These are phyloP conservation scores for Lantana camara DNA, from an alignment of 257 asterid genomes.

Conservation along the genomic window DNA sequence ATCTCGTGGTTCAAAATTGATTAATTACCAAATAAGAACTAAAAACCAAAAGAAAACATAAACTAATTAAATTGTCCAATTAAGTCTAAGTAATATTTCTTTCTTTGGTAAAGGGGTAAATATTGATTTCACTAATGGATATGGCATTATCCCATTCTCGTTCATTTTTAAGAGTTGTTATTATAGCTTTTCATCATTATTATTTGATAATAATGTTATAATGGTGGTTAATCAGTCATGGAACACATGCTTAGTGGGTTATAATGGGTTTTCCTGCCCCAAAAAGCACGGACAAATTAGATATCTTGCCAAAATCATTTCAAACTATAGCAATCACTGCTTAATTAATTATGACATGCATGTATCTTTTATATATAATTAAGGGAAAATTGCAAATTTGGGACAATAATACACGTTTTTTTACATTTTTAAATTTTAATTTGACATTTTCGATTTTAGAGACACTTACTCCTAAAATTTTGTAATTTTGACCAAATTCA, in stretches of 20 bases:
- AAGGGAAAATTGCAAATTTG: too few species aligned
- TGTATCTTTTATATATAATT: too few species aligned
- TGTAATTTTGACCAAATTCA: too few species aligned
- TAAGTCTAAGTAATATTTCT: not conserved
- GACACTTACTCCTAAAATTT: too few species aligned
- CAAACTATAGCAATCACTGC: not conserved
- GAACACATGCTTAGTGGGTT: constrained; percentile 32
- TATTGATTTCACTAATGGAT: not conserved
- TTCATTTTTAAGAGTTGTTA: not conserved
- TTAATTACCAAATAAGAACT: too few species aligned
- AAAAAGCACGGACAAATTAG: constrained; percentile 41
- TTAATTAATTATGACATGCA: not conserved
- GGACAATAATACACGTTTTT: too few species aligned
- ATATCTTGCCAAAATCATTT: constrained; percentile 35
- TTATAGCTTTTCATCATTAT: not conserved
- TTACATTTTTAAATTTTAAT: too few species aligned
- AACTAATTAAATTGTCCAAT: not conserved
- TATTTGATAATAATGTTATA: constrained; percentile 22
- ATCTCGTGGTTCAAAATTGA: too few species aligned
- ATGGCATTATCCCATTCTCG: not conserved
- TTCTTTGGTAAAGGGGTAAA: too few species aligned
- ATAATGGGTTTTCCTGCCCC: constrained; percentile 41
- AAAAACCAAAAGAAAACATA: not conserved
- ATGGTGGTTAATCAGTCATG: constrained; percentile 17
- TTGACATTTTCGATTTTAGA: too few species aligned